phyloP scores from a whole-genome alignment of 2,329 filamentous ascomycete species.

The Diaporthe helianthi region DNA sequence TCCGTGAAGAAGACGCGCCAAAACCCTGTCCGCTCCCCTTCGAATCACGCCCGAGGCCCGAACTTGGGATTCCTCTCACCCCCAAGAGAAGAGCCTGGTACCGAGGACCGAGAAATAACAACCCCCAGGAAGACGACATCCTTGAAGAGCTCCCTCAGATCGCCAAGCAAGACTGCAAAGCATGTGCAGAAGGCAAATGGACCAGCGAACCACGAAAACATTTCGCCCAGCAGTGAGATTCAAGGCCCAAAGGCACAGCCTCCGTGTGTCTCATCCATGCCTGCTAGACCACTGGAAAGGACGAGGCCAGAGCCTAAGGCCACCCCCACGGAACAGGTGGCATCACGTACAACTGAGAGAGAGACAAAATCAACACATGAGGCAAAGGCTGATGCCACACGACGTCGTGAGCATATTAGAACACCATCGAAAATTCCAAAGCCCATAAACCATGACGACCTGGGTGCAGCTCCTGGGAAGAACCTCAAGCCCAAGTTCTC shows the following conservation, averaged over 20 bases:
- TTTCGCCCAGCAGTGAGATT: background rate
- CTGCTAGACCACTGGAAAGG: background rate
- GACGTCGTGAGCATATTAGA: background rate
- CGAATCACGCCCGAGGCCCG: background rate
- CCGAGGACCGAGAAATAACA: background rate
- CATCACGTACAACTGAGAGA: background rate
- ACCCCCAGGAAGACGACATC: conserved; percentile 12
- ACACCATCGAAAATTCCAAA: background rate
- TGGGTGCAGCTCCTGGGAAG: conserved; percentile 2
- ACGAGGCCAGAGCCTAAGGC: background rate
- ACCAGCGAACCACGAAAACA: background rate
- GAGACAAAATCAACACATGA: background rate
- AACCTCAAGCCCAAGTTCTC: conserved; percentile 5
- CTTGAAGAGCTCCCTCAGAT: conserved; percentile 32
- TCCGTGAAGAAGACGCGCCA: conserved; percentile 33
- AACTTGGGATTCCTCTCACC: conserved; percentile 18
- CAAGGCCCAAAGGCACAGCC: background rate
- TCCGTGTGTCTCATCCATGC: background rate
- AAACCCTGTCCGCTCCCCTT: conserved; percentile 10
- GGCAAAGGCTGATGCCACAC: background rate
- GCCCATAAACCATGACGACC: background rate
- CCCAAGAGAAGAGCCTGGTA: conserved; percentile 24
- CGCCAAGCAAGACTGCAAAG: background rate
- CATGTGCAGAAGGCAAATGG: background rate
- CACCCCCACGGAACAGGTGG: background rate